These are phyloP conservation scores for Backusella sp. DNA, from an alignment of 192 early-diverging fungal genomes.

Conservation along the genomic window DNA sequence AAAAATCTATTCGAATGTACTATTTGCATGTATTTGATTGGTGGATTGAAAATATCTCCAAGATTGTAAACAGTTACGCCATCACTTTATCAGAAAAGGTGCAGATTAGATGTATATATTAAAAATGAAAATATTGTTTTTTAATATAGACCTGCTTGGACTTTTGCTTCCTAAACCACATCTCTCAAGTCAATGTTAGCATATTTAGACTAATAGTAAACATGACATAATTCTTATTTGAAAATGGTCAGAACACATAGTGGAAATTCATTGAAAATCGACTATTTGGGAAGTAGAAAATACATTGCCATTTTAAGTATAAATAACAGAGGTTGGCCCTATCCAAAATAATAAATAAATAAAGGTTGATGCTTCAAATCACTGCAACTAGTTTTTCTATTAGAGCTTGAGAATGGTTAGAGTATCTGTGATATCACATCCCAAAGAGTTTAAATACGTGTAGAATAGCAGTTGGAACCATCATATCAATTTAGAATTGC, in stretches of 20 bases:
- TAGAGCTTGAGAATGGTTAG: neutral
- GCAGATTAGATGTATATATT: neutral
- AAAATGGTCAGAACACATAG: neutral
- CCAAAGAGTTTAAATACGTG: neutral
- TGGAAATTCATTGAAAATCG: neutral
- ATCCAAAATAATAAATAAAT: neutral
- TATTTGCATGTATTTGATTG: neutral
- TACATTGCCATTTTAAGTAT: neutral
- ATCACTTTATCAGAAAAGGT: neutral
- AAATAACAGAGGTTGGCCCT: neutral
- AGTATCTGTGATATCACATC: neutral
- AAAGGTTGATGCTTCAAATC: neutral
- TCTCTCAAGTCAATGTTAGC: neutral
- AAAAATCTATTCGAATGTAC: neutral
- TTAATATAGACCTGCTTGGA: neutral
- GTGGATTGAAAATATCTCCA: neutral
- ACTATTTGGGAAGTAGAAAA: neutral
- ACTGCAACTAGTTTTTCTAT: neutral
- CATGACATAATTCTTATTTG: no score
- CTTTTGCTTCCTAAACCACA: neutral
- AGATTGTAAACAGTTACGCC: neutral
- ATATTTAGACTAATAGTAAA: neutral
- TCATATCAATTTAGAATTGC: neutral
- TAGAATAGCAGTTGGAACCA: neutral
- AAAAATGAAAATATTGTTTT: neutral